Evolutionary conservation across 208 protist species (phyloP), one percentile per base, ranked within the genome.

Genomic region (Acanthamoeba culbertsoni): DNA sequence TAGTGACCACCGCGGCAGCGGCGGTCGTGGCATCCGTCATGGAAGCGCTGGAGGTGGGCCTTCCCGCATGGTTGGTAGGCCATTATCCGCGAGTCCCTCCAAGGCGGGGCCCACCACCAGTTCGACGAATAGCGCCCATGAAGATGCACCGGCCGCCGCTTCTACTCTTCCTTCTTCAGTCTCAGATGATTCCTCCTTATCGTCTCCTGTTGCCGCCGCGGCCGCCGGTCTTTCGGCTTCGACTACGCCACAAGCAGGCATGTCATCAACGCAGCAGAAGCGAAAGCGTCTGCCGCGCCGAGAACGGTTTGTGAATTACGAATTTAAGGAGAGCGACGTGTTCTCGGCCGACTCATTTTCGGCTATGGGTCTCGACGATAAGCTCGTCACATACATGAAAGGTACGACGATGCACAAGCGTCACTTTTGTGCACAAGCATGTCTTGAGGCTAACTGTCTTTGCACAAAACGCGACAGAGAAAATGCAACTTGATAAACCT

Each of bases 301-400:
- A 10, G 57, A 92, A 18, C 42, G 51, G 12, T 75, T 92, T 33
- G 43, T 75, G 31, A 92, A 65, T 57, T 92, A 75, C 43, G 86
- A 92, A 57, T 92, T 75, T 33, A 92, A 92, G 59, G 86, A 92
- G 86, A 92, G 57, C 31, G 86, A 92, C 86, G 33, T 92, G 18
- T 92, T 92, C 86, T 62, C 43, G 42, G 59, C n/a, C 7, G 59
- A 68, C 62, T 75, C 86, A 12, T 92, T 92, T 26, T 14, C 31
- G 5, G 55, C n/a, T 26, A 92, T 92, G 86, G 59, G 59, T 10
- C 62, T 92, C n/a, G 51, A 14, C 10, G 43, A 65, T 2, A 3
- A 31, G 31, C 57, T 92, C 18, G 59, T 92, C 35, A 33, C 37
- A 5, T 43, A 92, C 48, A 89, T 89, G 79, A 89, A 65, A 53